These are phyloP conservation scores for Dispira simplex DNA, from an alignment of 192 early-diverging fungal species.

Conservation along the genomic window DNA sequence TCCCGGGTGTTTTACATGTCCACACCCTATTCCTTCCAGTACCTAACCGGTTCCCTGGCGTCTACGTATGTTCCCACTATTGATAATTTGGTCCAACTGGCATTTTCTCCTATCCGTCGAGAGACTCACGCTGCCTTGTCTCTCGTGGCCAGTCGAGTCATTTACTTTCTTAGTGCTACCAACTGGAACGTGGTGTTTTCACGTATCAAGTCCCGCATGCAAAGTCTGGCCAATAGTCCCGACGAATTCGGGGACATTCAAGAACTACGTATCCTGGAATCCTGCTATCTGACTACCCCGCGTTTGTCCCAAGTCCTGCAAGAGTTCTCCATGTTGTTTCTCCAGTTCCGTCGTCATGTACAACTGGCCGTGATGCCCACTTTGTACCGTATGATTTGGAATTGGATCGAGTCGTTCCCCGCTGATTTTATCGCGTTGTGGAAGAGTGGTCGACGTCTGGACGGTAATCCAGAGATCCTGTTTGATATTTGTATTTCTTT, in stretches of 20 bases:
- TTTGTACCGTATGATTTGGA: slow-evolving; percentile 76
- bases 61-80: slow-evolving; percentile 24
- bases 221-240: slow-evolving; percentile 39
- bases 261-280: slow-evolving; percentile 79
- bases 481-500: slow-evolving; percentile 53
- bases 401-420: slow-evolving; percentile 81
- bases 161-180: slow-evolving; percentile 74
- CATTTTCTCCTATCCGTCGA: slow-evolving; percentile 29
- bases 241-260: slow-evolving; percentile 57
- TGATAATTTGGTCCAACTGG: slow-evolving; percentile 18
- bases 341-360: slow-evolving; percentile 43
- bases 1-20: slow-evolving; percentile 24
- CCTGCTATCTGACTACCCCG: slow-evolving; percentile 58
- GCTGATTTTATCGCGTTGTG: slow-evolving; percentile 69
- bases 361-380: slow-evolving; percentile 62
- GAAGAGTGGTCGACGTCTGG: slow-evolving; percentile 36
- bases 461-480: slow-evolving; percentile 54
- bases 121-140: slow-evolving; percentile 37
- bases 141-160: slow-evolving; percentile 70
- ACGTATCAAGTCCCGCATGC: slow-evolving; percentile 48
- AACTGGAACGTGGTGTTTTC: slow-evolving; percentile 78
- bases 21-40: slow-evolving; percentile 17
- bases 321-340: slow-evolving; percentile 23
- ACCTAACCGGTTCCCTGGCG: slow-evolving; percentile 18
- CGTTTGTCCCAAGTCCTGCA: slow-evolving; percentile 52